These are phyloP conservation scores for Uronychia binucleata DNA, from an alignment of 73 alveolate genomes.

Conservation along the genomic window DNA sequence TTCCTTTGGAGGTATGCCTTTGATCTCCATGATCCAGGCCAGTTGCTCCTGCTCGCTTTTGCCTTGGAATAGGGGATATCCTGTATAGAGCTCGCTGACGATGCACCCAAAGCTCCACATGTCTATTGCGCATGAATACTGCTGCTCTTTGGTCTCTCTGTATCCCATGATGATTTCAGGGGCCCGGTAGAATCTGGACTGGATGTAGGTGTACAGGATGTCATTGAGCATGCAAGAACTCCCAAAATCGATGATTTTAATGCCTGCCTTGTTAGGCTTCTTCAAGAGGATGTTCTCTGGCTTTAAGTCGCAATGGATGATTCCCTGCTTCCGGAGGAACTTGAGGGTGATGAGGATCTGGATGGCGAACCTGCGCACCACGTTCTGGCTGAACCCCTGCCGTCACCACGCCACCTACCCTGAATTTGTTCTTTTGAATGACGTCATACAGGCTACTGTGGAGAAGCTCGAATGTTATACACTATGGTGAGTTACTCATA, in stretches of 20 bases:
- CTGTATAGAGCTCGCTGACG: slow-evolving; percentile 74
- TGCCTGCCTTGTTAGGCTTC: slow-evolving; percentile 60
- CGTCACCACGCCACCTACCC: slow-evolving; percentile 25
- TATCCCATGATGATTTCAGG: slow-evolving; percentile 88
- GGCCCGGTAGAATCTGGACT: slow-evolving; percentile 89
- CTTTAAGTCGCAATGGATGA: slow-evolving; percentile 84
- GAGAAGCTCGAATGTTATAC: slow-evolving; percentile 59
- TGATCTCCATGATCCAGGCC: slow-evolving; percentile 40
- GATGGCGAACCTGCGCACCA: slow-evolving; percentile 46
- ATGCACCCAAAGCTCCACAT: slow-evolving; percentile 96
- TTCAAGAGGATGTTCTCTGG: slow-evolving; percentile 87
- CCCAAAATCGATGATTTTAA: slow-evolving; percentile 90
- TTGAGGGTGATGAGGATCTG: slow-evolving; percentile 35
- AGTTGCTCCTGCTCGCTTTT: slow-evolving; percentile 48
- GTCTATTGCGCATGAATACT: slow-evolving; percentile 63
- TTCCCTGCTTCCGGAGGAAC: slow-evolving; percentile 22
- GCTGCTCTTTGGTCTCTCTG: slow-evolving; percentile 35
- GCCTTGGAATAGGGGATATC: slow-evolving; percentile 87
- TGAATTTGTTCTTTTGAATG: slow-evolving; percentile 53
- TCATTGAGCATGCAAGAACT: slow-evolving; percentile 63
- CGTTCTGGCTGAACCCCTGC: slow-evolving; percentile 75
- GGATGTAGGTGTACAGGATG: slow-evolving; percentile 60
- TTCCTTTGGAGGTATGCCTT: slow-evolving; percentile 17
- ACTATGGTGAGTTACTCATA: slow-evolving; percentile 12
- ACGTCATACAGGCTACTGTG: slow-evolving; percentile 79